phyloP scores from a whole-genome alignment of 1,284 basidiomycete species.

The Ceratobasidium sp. region DNA sequence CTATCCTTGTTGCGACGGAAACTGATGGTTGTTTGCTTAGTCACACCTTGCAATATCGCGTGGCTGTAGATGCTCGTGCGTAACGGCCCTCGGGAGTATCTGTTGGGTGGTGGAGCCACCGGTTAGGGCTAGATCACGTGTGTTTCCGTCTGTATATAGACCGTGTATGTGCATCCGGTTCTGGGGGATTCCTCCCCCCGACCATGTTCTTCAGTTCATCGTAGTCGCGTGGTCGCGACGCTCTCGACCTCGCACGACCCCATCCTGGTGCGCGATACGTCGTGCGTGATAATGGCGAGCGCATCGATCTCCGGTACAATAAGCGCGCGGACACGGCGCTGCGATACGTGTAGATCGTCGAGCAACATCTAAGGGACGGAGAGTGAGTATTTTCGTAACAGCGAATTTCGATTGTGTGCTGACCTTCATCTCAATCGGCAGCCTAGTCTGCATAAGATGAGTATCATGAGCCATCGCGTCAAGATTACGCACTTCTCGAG shows the following conservation, averaged over 20 bases:
- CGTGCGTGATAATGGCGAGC: slow-evolving; percentile 96
- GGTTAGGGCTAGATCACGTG: too few relatives aligned
- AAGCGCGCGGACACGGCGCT: slow-evolving; percentile 97
- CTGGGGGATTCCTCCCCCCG: too few relatives aligned
- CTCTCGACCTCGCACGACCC: too few relatives aligned
- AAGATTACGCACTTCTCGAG: too few relatives aligned
- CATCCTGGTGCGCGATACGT: slow-evolving; percentile 97
- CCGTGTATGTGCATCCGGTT: too few relatives aligned
- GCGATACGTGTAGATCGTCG: slow-evolving; percentile 99
- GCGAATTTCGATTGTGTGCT: neutral
- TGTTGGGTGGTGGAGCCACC: too few relatives aligned
- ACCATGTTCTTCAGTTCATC: too few relatives aligned
- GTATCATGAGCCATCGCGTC: too few relatives aligned
- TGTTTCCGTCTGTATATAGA: too few relatives aligned
- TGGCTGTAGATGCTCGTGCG: slow-evolving; percentile 97
- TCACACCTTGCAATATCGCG: slow-evolving; percentile 97
- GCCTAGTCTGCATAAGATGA: too few relatives aligned
- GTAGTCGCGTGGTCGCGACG: too few relatives aligned
- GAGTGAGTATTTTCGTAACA: slow-evolving; percentile 74
- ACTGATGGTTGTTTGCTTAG: slow-evolving; percentile 60
- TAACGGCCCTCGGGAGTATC: slow-evolving; percentile 95
- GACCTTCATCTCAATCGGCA: slow-evolving; percentile 56
- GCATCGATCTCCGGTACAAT: slow-evolving; percentile 97
- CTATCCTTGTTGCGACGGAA: neutral
- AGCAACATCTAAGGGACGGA: slow-evolving; percentile 97